A percentile compares a stretch with the other conserved stretches of the same genome.
These are phyloP conservation scores for Aethionema arabicum DNA, from an alignment of 345 rosid genomes.

Conservation along the genomic window DNA sequence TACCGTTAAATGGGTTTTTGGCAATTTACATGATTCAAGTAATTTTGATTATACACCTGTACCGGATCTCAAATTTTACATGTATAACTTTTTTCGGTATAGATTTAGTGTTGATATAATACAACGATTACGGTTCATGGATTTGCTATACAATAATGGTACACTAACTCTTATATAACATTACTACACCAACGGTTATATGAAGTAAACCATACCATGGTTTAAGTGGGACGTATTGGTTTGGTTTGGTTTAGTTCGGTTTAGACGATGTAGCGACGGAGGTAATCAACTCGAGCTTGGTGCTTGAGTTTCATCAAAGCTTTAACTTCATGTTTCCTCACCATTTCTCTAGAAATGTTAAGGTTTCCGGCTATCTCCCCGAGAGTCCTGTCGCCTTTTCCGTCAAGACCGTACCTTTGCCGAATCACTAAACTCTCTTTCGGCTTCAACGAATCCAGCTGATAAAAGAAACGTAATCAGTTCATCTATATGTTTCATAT, in stretches of 20 bases:
- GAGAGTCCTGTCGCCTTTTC: constrained; percentile 87
- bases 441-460: constrained; percentile 90
- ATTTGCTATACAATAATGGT: neutral
- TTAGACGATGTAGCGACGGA: constrained; percentile 68
- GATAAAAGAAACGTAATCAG: constrained; percentile 21
- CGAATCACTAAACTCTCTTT: constrained; percentile 94
- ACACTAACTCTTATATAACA: constrained; percentile 30
- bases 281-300: constrained; percentile 83
- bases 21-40: too few relatives aligned
- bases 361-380: constrained; percentile 94
- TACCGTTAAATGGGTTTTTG: too few relatives aligned
- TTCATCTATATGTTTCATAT: too few relatives aligned
- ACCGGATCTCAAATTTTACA: constrained; percentile 31
- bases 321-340: constrained; percentile 91
- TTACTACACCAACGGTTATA: constrained; percentile 32
- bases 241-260: constrained; percentile 18
- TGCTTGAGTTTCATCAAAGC: constrained; percentile 98
- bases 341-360: constrained; percentile 96
- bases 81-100: constrained; percentile 34
- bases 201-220: constrained; percentile 8
- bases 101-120: constrained; percentile 13
- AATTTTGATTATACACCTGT: neutral
- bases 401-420: constrained; percentile 91
- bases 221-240: neutral
- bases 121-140: constrained; percentile 24